phyloP scores from a whole-genome alignment of 2,329 filamentous ascomycete species.

The Metarhizium robertsii region DNA sequence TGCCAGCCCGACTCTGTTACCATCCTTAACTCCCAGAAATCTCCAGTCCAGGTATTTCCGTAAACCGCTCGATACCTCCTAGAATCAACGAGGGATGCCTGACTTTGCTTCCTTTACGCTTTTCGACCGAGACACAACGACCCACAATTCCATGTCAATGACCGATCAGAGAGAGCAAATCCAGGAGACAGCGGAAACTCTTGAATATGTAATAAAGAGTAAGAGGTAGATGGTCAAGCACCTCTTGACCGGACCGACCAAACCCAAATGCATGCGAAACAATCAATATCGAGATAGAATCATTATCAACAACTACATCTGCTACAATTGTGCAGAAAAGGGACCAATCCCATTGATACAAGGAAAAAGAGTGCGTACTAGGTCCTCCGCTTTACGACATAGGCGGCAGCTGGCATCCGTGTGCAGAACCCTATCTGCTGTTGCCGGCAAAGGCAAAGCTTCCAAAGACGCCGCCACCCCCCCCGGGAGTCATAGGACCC shows the following conservation, averaged over 20 bases:
- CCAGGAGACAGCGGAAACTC: background rate
- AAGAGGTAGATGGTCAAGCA: background rate
- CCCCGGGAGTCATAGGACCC: constrained; percentile 70
- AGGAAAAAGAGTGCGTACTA: background rate
- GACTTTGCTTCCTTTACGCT: too few species aligned
- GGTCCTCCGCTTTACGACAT: background rate
- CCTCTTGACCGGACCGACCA: background rate
- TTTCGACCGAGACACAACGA: too few species aligned
- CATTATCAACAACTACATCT: background rate
- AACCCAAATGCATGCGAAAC: background rate
- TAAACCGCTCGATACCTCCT: too few species aligned
- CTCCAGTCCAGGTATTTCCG: background rate
- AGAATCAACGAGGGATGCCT: too few species aligned
- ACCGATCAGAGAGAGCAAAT: background rate
- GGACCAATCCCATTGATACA: background rate
- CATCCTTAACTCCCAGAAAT: background rate
- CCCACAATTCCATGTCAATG: too few species aligned
- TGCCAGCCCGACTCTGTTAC: background rate
- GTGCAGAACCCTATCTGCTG: constrained; percentile 21
- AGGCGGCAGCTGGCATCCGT: constrained; percentile 7
- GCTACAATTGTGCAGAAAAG: background rate
- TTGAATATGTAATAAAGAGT: background rate
- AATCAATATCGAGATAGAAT: background rate
- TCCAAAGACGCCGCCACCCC: constrained; percentile 66
- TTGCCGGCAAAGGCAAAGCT: constrained; percentile 50